Evolutionary conservation across 192 early-diverging fungal genomes (phyloP).

Genomic region (Umbelopsis isabellina): DNA sequence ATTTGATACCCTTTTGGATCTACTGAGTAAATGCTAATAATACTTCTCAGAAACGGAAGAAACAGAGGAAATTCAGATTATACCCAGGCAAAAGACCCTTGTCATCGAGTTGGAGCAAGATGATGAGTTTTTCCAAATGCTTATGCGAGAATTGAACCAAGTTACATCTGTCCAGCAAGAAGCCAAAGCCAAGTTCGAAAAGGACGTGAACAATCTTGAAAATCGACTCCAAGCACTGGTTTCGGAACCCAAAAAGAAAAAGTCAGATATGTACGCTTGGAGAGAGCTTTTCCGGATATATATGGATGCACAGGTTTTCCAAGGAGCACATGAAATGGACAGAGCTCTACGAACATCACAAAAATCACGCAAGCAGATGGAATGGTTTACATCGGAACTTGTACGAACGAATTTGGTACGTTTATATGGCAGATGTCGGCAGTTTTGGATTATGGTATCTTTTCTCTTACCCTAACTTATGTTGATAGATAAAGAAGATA

Average conservation of each 20-base stretch:
- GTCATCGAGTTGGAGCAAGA: constrained; percentile 41
- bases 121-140: constrained; percentile 40
- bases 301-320: constrained; percentile 71
- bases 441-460: neutral
- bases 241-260: constrained; percentile 32
- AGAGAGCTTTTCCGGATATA: constrained; percentile 72
- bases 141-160: constrained; percentile 31
- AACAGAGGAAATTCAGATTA: neutral
- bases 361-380: constrained; percentile 61
- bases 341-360: constrained; percentile 50
- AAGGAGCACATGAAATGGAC: constrained; percentile 64
- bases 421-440: neutral
- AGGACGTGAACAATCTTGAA: constrained; percentile 31
- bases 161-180: constrained; percentile 17
- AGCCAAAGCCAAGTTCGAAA: constrained; percentile 24
- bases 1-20: too few relatives aligned
- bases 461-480: neutral
- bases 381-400: constrained; percentile 61
- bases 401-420: constrained; percentile 47
- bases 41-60: neutral
- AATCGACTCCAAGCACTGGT: constrained; percentile 28
- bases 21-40: too few relatives aligned
- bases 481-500: constrained; percentile 12
- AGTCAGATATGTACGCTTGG: constrained; percentile 77
- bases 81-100: constrained; percentile 15